Evolutionary conservation across 202 grass and related monocot genomes (phyloP).

Genomic region (Eragrostis tef): DNA sequence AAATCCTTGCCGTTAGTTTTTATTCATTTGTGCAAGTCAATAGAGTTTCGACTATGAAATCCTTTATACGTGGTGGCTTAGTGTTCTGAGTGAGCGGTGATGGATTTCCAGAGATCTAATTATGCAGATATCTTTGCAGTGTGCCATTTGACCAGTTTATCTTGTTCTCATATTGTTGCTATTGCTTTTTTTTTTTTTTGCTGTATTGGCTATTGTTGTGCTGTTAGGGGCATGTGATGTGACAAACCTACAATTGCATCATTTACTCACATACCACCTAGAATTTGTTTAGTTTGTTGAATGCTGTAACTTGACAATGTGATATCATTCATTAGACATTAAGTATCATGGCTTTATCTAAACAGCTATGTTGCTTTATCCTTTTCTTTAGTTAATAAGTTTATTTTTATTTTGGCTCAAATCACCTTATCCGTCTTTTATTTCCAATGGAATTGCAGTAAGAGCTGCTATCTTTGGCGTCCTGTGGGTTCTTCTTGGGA

Average conservation of each 20-base stretch:
- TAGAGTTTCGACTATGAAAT: constrained; percentile 9
- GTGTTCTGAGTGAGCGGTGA: background rate
- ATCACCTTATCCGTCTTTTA: constrained; percentile 15
- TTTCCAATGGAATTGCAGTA: constrained; percentile 63
- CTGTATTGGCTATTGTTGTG: constrained; percentile 2
- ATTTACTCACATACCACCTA: constrained; percentile 1
- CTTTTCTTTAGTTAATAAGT: background rate
- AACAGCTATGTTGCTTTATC: background rate
- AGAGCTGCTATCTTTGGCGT: constrained; percentile 82
- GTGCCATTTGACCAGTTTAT: background rate
- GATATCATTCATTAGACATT: constrained; percentile 9
- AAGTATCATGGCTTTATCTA: background rate
- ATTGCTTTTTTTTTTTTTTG: constrained; percentile 19
- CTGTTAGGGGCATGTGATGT: constrained; percentile 24
- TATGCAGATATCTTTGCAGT: background rate
- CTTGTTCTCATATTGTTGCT: constrained; percentile 13
- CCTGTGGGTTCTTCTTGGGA: constrained; percentile 85
- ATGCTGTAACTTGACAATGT: constrained; percentile 28
- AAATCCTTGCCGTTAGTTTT: background rate
- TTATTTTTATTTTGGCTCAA: background rate
- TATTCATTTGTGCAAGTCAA: constrained; percentile 4
- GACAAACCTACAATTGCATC: background rate
- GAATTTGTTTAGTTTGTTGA: constrained; percentile 10
- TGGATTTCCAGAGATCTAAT: constrained; percentile 19
- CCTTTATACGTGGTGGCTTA: constrained; percentile 16